Base-by-base conservation (phyloP, 306 rosid genomes). In the Castanopsis chinensis region DNA sequence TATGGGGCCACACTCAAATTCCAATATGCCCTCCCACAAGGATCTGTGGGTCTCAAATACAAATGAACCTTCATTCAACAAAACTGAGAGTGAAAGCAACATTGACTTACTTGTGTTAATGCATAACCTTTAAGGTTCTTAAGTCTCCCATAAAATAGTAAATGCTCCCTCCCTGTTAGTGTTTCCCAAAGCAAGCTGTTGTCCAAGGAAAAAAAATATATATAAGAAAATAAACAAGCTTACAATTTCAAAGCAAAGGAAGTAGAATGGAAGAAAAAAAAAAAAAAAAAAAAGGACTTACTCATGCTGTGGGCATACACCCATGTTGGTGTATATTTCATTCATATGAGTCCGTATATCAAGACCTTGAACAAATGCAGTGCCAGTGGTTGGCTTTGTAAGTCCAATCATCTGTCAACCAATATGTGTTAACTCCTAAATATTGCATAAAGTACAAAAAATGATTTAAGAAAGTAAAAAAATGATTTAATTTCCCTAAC, bases 241-340 rank as follows among this genome's bases (percentile, higher is more conserved):
- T 11, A 53, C 18, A 58, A 45, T 10, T 45, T 45, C 53, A 45
- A 45, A 45, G 53, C 15, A 45, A 45, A 45, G 52, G 52, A 45
- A 45, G 14, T 13, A 45, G 15, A 45, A 45, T 32, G 9, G 15
- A 33, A 37, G n/a, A 1, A 1, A 13, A 4, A 21, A 21, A 45
- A 17, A 35, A 33, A 37, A 7, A 37, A 6, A 13, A 23, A 19
- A n/a, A n/a, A n/a, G n/a, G n/a, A n/a, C 94, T 87, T 89, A 94
- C 98, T 92, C 94, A 32, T 92, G 92, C 79, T 94, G 97, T 69
- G 98, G 98, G 77, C 97, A 94, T 58, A 94, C 98, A 19, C 97
- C 98, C 94, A 94, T 92, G 88, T 91, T 94, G 18, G 98, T 91
- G 74, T 94, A 94, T 86, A 94, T 88, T 77, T 85, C 89, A 81